Conservation (phyloP, 495 filamentous ascomycete genomes). For the Neurospora cerealis region DNA sequence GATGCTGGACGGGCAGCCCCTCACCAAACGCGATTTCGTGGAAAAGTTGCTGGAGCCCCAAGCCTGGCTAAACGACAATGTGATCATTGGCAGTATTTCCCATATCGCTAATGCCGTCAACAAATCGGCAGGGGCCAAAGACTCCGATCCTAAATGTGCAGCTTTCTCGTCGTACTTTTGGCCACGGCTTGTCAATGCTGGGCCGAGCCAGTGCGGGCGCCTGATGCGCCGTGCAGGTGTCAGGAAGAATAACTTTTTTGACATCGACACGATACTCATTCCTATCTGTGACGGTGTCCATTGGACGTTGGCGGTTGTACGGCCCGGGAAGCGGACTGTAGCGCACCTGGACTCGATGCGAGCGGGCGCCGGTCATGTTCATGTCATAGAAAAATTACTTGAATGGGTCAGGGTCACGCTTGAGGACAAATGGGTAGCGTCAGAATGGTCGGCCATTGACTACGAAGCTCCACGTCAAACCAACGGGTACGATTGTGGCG, state of each 20-base stretch:
- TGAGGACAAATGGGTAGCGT: conserved; percentile 41
- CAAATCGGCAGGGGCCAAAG: conserved; percentile 32
- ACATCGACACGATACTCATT: conserved; percentile 36
- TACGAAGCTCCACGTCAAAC: conserved; percentile 45
- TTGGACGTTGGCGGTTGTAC: conserved; percentile 63
- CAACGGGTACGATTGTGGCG: conserved; percentile 73
- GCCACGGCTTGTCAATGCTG: conserved; percentile 43
- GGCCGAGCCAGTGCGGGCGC: conserved; percentile 25
- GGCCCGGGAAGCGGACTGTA: conserved; percentile 50
- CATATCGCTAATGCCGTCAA: conserved; percentile 52
- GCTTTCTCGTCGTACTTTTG: conserved; percentile 69
- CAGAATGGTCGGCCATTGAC: conserved; percentile 51
- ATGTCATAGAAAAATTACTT: conserved; percentile 11
- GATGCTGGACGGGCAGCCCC: conserved; percentile 42
- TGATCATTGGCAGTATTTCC: conserved; percentile 59
- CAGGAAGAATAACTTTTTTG: conserved; percentile 27
- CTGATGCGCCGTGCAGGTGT: conserved; percentile 23
- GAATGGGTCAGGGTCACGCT: conserved; percentile 53
- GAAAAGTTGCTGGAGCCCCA: conserved; percentile 39
- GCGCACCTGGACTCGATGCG: conserved; percentile 69
- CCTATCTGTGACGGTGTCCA: conserved; percentile 36
- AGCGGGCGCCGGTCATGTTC: conserved; percentile 7
- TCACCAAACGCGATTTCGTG: conserved; percentile 52
- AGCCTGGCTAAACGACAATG: conserved; percentile 76
- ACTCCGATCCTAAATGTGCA: conserved; percentile 51